Evolutionary conservation across 805 yeast species (phyloP), one percentile per base, ranked within the genome.

Genomic region (Zygosaccharomyces siamensis): DNA sequence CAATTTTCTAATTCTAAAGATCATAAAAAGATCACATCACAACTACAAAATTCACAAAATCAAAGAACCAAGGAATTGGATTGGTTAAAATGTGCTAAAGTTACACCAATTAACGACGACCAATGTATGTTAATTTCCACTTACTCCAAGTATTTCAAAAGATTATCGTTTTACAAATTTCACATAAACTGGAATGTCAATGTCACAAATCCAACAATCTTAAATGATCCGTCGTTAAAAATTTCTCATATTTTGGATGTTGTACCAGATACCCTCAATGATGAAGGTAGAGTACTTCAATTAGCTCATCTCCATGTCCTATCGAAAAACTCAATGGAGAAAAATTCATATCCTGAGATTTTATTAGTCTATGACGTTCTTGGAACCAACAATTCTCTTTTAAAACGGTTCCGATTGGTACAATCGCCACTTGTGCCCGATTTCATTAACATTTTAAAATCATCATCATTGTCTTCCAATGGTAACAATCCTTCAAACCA

Each of bases 1-100:
- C 70, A 67, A 47, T 64, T 67, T 44, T 67, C 70, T 10, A 67
- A 67, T 46, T 67, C 71, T 1, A 67, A 66, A 43, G 69, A 65
- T 45, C 68, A 65, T 47, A 67, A 66, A 43, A 67, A 67, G 46
- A 61, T 66, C 1, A 60, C 66, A 1, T 47, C 64, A 23, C 68
- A 66, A 35, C 43, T 67, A n/a, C 49, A 55, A 31, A 51, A 53
- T 24, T 36, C 53, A 8, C 59, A 56, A 24, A 56, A 58, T 28
- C 56, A 54, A 39, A 52, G 59, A 21, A 46, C 46, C 4, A 60
- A 63, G 32, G 69, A 64, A 41, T 45, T 59, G 11, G 67, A 65
- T 23, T 64, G 69, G 67, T 45, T 67, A 18, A 58, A 62, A 38
- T 56, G 52, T 50, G 67, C 68, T 5, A 61, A 60, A 39, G 56